Percentiles rank a stretch among this genome's conserved stretches.
phyloP scores from a whole-genome alignment of 257 asterid species.

The Ehretia macrophylla region DNA sequence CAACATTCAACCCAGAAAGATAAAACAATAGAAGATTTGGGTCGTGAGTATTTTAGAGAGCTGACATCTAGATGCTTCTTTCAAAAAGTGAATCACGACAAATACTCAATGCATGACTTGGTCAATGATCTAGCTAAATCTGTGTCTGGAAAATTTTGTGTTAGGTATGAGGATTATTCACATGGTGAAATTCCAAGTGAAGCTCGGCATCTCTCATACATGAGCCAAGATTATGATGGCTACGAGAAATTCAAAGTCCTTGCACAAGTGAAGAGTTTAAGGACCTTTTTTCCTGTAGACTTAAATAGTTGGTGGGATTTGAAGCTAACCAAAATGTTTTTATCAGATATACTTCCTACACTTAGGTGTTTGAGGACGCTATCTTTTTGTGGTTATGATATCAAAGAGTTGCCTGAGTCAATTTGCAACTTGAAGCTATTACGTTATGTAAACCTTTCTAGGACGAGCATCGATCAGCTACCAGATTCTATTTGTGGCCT shows the following conservation, averaged over 20 bases:
- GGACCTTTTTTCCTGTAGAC: constrained; percentile 52
- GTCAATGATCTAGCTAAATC: no score
- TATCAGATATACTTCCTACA: no score
- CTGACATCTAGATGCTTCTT: no score
- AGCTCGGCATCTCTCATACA: constrained; percentile 42
- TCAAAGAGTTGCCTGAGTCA: constrained; percentile 44
- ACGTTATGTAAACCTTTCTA: constrained; percentile 51
- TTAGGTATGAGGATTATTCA: no score
- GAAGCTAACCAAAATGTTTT: background rate
- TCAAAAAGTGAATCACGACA: no score
- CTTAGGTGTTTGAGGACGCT: constrained; percentile 40
- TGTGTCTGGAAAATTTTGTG: no score
- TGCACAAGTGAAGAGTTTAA: constrained; percentile 29
- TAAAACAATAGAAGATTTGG: no score
- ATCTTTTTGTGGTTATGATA: constrained; percentile 51
- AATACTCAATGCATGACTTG: no score
- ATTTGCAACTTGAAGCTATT: constrained; percentile 45
- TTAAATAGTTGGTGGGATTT: background rate
- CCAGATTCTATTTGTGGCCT: constrained; percentile 39
- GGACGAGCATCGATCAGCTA: constrained; percentile 37
- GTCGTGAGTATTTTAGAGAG: no score
- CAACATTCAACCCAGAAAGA: no score
- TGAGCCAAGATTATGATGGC: background rate
- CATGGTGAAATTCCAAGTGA: constrained; percentile 18
- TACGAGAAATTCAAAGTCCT: constrained; percentile 27